Base-by-base conservation (phyloP, 495 filamentous ascomycete species). In the Aspergillus affinis region DNA sequence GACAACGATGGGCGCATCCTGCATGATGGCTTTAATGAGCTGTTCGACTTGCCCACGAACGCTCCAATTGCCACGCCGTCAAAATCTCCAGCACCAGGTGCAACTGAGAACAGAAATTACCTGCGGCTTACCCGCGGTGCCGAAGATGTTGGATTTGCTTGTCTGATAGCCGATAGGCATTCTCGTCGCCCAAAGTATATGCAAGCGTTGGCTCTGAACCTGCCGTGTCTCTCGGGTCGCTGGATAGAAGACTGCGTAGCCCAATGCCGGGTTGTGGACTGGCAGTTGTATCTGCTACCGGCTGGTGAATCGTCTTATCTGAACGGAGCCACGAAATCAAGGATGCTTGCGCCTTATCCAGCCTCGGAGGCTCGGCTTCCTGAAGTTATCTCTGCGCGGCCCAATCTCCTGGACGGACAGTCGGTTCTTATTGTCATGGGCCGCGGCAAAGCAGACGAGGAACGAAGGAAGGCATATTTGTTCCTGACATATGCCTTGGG, bases 121-220 rank as follows among this genome's bases (percentile, higher is more conserved):
- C 74, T 90, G 18, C 65, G 69, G 3, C 72, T 89, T 21, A 85
- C 75, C 0, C 46, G 73, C 0, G 70, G 73, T 13, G 82, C 85
- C 27, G 70, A 78, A 18, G 69, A 78, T 12, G 73, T 88, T 0
- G 90, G 91, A 5, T 98, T 98, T 71, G 82, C 87, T 0, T 91
- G 89, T 21, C 75, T 98, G 18, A 92, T 98, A 60, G 88, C 94
- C 0, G 90, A 97, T 70, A 83, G 83, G 27, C 88, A 97, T 71
- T 95, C 89, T 13, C 86, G 94, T n/a, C 88, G 89, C 57, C 84
- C 86, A 41, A 98, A 98, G 63, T 97, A 94, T 72, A 89, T 98
- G 81, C 93, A 98, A 70, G 94, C 94, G 0, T 85, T 98, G 13
- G 93, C 95, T 8, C 82, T 98, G 4, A 90, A 91, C 5, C 70